Percentiles rank a stretch among this genome's conserved stretches.
These are phyloP conservation scores for Tylopilus sp. DNA, from an alignment of 768 basidiomycete species.

Conservation along the genomic window DNA sequence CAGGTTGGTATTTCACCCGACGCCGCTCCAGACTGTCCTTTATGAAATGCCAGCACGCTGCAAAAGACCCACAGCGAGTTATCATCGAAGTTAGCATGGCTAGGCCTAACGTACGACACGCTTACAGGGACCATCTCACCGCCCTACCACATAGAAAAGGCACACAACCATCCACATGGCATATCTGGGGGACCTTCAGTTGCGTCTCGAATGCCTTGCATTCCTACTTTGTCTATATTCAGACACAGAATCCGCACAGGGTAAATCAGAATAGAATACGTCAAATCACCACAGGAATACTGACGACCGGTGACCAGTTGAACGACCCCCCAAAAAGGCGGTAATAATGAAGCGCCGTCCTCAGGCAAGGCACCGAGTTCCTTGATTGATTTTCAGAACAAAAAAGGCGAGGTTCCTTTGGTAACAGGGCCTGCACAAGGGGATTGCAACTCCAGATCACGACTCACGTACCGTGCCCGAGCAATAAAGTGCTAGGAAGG, in stretches of 20 bases:
- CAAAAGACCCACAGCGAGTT: conserved; percentile 3
- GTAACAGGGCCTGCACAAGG: conserved; percentile 18
- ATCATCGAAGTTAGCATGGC: conserved; percentile 22
- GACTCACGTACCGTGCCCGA: conserved; percentile 14
- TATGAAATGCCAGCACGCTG: conserved; percentile 10
- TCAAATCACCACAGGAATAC: conserved; percentile 30
- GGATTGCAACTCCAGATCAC: conserved; percentile 24
- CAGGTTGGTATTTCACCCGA: neutral
- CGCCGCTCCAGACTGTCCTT: conserved; percentile 9
- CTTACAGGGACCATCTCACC: neutral
- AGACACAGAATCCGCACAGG: conserved; percentile 9
- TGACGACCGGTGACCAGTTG: conserved; percentile 12
- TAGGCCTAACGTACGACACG: neutral
- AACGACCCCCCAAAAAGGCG: conserved; percentile 5
- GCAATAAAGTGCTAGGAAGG: conserved; percentile 17
- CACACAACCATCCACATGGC: conserved; percentile 18
- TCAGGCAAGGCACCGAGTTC: conserved; percentile 25
- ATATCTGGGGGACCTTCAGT: conserved; percentile 8
- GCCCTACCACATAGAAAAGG: conserved; percentile 14
- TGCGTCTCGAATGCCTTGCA: conserved; percentile 1
- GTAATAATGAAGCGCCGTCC: conserved; percentile 14
- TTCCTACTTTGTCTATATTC: conserved; percentile 21
- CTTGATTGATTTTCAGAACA: conserved; percentile 27
- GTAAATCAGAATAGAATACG: conserved; percentile 25
- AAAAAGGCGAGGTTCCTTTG: conserved; percentile 19